Evolutionary conservation across 2,329 filamentous ascomycete species (phyloP), one percentile per base, ranked within the genome.

Genomic region (Dactylonectria macrodidyma): DNA sequence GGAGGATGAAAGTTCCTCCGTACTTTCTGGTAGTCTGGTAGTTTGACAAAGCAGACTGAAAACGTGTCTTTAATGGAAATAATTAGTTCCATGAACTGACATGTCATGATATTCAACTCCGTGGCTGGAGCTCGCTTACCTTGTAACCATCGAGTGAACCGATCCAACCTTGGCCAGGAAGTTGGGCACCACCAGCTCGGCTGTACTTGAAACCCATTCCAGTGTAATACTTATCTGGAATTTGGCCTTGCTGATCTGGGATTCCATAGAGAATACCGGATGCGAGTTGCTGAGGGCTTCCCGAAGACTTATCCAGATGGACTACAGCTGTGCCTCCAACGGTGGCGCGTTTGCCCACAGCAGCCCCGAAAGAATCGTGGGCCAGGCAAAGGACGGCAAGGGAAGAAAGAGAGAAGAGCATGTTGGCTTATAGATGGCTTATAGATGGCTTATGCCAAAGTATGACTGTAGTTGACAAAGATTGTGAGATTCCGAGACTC

Each of bases 1-100:
- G 76, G n/a, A 85, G 73, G 54, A 85, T 84, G 50, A 86, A 86
- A 6, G 76, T 70, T 5, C 79, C 85, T 5, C 78, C 80, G 26
- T 84, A 80, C 51, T 84, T 68, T 0, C 66, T 36, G 0, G 71
- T 52, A 2, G 71, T 73, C 2, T 19, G 57, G 1, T 73, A 73
- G 16, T 73, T 73, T 2, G 52, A 57, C 5, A 73, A 10, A 0
- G 50, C 63, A 2, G 71, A 73, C 4, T 41, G 26, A 16, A 71
- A 73, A 0, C 71, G 68, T 0, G 59, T 41, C 70, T 72, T 4
- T 19, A 19, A 19, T 19, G 19, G 19, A 19, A 19, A 19, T 19
- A 19, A 19, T 19, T 19, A 19, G 19, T 19, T 19, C 19, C 19
- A 19, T 19, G 19, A 19, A 19, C 19, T 19, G 19, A 19, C 19